Evolutionary conservation across 495 filamentous ascomycete species (phyloP).

Genomic region (Hypoxylon fragiforme): DNA sequence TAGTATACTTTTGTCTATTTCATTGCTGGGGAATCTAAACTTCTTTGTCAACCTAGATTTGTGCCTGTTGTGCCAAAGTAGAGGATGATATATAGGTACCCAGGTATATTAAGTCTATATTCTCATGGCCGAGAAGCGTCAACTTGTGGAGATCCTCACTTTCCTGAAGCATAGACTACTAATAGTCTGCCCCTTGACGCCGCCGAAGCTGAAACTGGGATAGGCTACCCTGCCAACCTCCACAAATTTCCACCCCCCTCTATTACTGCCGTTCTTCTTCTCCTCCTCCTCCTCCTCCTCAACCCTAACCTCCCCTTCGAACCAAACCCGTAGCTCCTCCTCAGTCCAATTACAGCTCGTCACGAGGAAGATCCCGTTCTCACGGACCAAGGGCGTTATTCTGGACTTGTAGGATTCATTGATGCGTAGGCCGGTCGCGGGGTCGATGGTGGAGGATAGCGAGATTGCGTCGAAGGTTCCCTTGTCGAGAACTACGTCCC

Average conservation of each 20-base stretch:
- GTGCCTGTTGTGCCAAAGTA: too few species aligned
- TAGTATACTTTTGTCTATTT: not conserved
- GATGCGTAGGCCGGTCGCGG: conserved; percentile 52
- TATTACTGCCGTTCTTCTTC: conserved; percentile 7
- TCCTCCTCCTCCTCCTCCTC: conserved; percentile 1
- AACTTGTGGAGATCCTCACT: conserved; percentile 33
- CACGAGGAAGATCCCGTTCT: conserved; percentile 74
- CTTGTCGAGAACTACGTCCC: conserved; percentile 92
- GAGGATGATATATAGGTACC: too few species aligned
- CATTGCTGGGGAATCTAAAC: not conserved
- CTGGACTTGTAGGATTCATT: conserved; percentile 74
- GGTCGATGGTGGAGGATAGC: conserved; percentile 61
- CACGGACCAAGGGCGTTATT: conserved; percentile 65
- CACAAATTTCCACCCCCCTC: conserved; percentile 31
- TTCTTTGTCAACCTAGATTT: not conserved
- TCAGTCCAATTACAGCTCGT: conserved; percentile 99
- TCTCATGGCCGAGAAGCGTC: not conserved
- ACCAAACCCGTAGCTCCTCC: conserved; percentile 78
- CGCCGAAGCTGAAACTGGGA: conserved; percentile 83
- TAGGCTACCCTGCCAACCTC: conserved; percentile 72
- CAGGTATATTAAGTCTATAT: too few species aligned
- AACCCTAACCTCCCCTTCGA: conserved; percentile 47
- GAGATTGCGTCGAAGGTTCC: conserved; percentile 95
- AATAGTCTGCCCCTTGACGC: conserved; percentile 81
- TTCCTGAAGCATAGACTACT: conserved; percentile 77